Evolutionary conservation across 352 stramenopile genomes (phyloP).

Genomic region (Phytophthora crassamura): DNA sequence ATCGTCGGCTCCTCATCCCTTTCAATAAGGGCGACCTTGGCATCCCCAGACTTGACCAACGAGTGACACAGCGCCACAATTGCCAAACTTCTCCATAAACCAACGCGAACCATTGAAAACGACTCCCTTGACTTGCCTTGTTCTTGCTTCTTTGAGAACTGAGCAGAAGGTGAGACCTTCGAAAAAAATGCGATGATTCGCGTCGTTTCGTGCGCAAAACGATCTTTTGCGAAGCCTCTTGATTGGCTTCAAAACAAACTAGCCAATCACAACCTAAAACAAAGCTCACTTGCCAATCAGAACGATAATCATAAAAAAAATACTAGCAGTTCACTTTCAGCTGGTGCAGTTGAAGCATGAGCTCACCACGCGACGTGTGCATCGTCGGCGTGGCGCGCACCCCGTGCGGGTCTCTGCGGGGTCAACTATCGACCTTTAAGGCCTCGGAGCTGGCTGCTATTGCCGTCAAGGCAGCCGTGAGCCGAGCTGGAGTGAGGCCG

Average conservation of each 20-base stretch:
- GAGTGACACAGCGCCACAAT: conserved; percentile 16
- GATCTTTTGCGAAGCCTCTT: conserved; percentile 14
- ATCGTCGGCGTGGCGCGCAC: conserved; percentile 96
- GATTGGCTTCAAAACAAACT: not conserved
- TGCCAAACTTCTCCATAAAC: conserved; percentile 3
- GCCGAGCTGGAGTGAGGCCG: conserved; percentile 52
- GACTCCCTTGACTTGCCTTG: not conserved
- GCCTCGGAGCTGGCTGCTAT: conserved; percentile 89
- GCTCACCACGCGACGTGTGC: conserved; percentile 74
- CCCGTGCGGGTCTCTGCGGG: conserved; percentile 93
- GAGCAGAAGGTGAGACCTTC: not conserved
- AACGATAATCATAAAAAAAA: too few relatives aligned
- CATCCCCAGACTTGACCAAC: not conserved
- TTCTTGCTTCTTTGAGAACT: conserved; percentile 18
- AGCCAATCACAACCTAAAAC: conserved; percentile 8
- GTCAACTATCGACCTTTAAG: conserved; percentile 83
- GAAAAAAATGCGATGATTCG: conserved; percentile 26
- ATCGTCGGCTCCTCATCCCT: conserved; percentile 2
- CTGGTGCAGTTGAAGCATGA: conserved; percentile 17
- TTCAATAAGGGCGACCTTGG: conserved; percentile 16
- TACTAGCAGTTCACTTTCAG: too few relatives aligned
- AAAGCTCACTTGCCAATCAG: too few relatives aligned
- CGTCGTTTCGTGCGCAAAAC: conserved; percentile 17
- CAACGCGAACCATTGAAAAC: conserved; percentile 6
- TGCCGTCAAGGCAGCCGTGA: conserved; percentile 79